These are phyloP conservation scores for Pseudocercospora fijiensis DNA, from an alignment of 2,329 filamentous ascomycete species.

Conservation along the genomic window DNA sequence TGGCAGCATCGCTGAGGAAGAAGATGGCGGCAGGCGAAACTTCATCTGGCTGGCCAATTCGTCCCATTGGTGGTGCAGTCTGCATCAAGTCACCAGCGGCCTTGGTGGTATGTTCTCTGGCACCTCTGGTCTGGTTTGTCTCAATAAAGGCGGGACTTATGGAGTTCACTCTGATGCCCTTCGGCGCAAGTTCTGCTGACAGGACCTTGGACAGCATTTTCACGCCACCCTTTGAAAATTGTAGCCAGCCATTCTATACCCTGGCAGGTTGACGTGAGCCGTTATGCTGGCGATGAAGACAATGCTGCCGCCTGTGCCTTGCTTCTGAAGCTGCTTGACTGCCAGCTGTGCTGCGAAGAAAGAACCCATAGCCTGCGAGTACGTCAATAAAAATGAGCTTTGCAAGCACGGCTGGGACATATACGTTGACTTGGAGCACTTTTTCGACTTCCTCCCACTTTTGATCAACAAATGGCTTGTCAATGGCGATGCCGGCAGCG, in stretches of 20 bases:
- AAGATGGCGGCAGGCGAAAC: constrained; percentile 42
- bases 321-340: constrained; percentile 38
- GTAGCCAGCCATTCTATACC: constrained; percentile 38
- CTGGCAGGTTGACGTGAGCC: constrained; percentile 37
- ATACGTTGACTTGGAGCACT: constrained; percentile 41
- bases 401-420: not conserved
- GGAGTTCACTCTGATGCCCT: constrained; percentile 32
- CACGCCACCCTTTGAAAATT: constrained; percentile 35
- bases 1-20: constrained; percentile 43
- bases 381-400: not conserved
- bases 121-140: constrained; percentile 29
- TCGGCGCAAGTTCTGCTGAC: constrained; percentile 39
- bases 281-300: constrained; percentile 41
- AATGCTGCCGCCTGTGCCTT: constrained; percentile 39
- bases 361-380: constrained; percentile 33
- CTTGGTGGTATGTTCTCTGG: constrained; percentile 25
- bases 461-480: constrained; percentile 34
- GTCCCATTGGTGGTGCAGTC: constrained; percentile 25
- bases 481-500: constrained; percentile 35
- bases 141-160: constrained; percentile 33
- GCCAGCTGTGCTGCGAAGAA: constrained; percentile 39
- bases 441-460: constrained; percentile 35
- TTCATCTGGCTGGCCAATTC: constrained; percentile 31
- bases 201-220: constrained; percentile 33
- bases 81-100: constrained; percentile 29